Base-by-base conservation (phyloP, 1,139 yeast genomes). In the Hansenula sp. region DNA sequence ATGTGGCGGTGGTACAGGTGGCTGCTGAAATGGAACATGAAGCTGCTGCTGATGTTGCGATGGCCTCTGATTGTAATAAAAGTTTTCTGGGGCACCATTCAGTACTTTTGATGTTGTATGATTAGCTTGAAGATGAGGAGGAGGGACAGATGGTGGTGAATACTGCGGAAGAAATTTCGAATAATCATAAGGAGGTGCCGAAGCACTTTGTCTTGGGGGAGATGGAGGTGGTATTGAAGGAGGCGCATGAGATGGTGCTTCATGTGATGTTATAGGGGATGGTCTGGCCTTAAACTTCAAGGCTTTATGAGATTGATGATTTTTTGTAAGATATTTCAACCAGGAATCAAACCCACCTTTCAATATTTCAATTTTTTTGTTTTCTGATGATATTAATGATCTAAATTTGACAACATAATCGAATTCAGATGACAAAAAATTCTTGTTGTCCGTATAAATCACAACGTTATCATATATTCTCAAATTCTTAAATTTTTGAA, bases 381-480 rank as follows among this genome's bases (percentile, higher is more conserved):
- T 37, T 4, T 40, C 34, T 16, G 48, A 49, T 2, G 41, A 34
- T 17, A 57, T 38, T 10, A 54, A 29, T 2, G 29, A 28, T 10
- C 40, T 34, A 29, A 55, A 49, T 42, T 50, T 53, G 4, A 42
- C 28, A 4, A 57, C 24, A 45, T 60, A 66, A 46, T 67, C 70
- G 42, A 56, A 58, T 19, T 59, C 57, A 4, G 66, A 57, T n/a
- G 55, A 47, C 54, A 68, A 53, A 41, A 53, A 62, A 1, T 70
- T 67, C 21, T 54, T 55, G 47, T 58, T 57, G 46, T 71, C 71
- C 38, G 76, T 79, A 56, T 83, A 77, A 5, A 79, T 54, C 3
- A 83, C 77, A 10, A 84, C 67, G 32, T 73, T 60, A 42, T 81
- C 82, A 54, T 72, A 84, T 27, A 62, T 63, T 41, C 67, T 62